Base-by-base conservation (phyloP, 1,139 yeast genomes). In the Kurtzmaniella quercitrusa region DNA sequence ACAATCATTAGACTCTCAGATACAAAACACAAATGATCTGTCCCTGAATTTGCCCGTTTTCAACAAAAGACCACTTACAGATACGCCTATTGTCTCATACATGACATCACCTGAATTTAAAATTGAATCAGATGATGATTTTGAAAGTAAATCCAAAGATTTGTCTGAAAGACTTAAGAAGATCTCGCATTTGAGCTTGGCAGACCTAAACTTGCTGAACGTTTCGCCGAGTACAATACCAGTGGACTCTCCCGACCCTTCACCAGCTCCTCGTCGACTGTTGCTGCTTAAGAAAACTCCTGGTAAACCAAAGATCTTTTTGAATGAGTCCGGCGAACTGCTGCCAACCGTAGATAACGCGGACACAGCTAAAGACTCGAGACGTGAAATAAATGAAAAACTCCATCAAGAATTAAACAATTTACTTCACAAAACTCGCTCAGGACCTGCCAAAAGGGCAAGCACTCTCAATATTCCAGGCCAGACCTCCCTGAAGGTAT, bases 381-480 rank as follows among this genome's bases (percentile, higher is more conserved):
- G 37, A 3, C 11, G 15, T 12, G n/a, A 20, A 19, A 19, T 34
- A 18, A 34, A n/a, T 19, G 37, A 34, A 19, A 34, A 34, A n/a
- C 16, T 34, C 7, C 22, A 19, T 9, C 37, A 72, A 46, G 63
- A 68, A 40, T 50, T 72, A 41, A 70, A 69, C 48, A 59, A 56
- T 23, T 51, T 72, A 26, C 54, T 72, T 20, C 59, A 67, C 41
- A 66, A 68, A 21, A 68, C 69, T 47, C 65, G 65, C 15, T 68
- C 68, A 4, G 66, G 68, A 19, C 72, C 74, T 15, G 67, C 71
- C 9, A 61, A 74, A 38, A 71, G 71, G 50, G 86, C 93, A 0
- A 85, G 95, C 20, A 88, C 96, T 0, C 74, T 91, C 42, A 95
- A 89, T 55, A 88, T 91, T 9, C 97, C 98, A 0, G 97, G 98